These are phyloP conservation scores for Plasmodium reichenowi DNA, from an alignment of 169 alveolate species.

Conservation along the genomic window DNA sequence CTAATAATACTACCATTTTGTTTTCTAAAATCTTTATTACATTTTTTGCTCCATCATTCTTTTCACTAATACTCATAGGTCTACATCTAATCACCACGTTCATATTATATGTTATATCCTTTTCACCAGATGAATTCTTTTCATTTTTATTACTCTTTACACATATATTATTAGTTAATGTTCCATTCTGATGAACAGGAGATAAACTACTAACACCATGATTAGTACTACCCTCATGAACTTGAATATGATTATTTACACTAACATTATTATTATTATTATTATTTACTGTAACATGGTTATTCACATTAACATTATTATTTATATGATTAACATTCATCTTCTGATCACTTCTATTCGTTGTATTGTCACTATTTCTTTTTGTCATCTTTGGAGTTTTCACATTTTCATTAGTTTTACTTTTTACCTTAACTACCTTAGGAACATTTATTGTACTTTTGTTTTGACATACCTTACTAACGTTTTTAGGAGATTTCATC, in stretches of 20 bases:
- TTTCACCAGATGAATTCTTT: constrained; percentile 10
- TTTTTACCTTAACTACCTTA: constrained; percentile 4
- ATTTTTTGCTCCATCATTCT: constrained; percentile 79
- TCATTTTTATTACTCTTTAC: constrained; percentile 16
- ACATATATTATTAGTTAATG: background rate
- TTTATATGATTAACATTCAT: background rate
- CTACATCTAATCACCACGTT: constrained; percentile 74
- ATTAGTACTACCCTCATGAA: background rate
- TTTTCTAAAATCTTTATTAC: constrained; percentile 73
- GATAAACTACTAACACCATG: background rate
- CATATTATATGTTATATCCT: constrained; percentile 50
- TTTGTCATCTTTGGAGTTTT: constrained; percentile 40
- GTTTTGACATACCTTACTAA: background rate
- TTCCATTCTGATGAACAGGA: background rate
- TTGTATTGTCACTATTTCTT: constrained; percentile 13
- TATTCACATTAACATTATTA: no score
- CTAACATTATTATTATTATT: background rate
- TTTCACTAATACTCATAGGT: constrained; percentile 77
- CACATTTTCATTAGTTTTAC: constrained; percentile 11
- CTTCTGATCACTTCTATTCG: background rate
- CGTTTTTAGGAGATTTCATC: constrained; percentile 21
- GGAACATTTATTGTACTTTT: constrained; percentile 1
- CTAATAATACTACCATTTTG: constrained; percentile 60
- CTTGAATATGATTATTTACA: no score
- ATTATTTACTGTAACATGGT: background rate